Percentiles rank a stretch among this genome's conserved stretches.
phyloP scores from a whole-genome alignment of 2,329 filamentous ascomycete species.

The Ploettnerulaceae sp. region DNA sequence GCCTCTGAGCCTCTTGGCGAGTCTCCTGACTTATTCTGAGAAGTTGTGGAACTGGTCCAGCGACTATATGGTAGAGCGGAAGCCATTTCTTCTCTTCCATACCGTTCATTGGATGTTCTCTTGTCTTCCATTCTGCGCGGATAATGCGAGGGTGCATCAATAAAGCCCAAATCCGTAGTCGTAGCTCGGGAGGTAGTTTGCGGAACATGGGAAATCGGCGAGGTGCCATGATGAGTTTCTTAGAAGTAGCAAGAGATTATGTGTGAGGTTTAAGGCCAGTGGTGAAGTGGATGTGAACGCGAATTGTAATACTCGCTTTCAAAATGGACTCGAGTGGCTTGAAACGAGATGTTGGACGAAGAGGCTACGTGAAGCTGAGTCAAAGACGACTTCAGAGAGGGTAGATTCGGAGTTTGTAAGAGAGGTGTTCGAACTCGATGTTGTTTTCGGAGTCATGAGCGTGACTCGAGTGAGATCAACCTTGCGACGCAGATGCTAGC shows the following conservation, averaged over 20 bases:
- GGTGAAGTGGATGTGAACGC: too few relatives aligned
- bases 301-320: neutral
- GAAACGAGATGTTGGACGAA: too few relatives aligned
- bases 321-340: too few relatives aligned
- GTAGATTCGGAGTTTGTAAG: too few relatives aligned
- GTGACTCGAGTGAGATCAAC: too few relatives aligned
- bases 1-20: conserved; percentile 11
- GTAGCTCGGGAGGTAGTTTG: conserved; percentile 17
- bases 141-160: conserved; percentile 13
- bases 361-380: too few relatives aligned
- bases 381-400: too few relatives aligned
- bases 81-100: neutral
- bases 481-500: too few relatives aligned
- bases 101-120: neutral
- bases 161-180: conserved; percentile 12
- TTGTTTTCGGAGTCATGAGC: too few relatives aligned
- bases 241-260: neutral
- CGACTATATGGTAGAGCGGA: conserved; percentile 1
- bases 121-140: conserved; percentile 9
- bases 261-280: neutral
- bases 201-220: conserved; percentile 10
- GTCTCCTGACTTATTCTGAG: conserved; percentile 11
- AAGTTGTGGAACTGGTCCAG: conserved; percentile 13
- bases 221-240: conserved; percentile 7
- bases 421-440: too few relatives aligned